Evolutionary conservation across 129 eudicot genomes (phyloP).

Genomic region (Oenanthe sinensis): DNA sequence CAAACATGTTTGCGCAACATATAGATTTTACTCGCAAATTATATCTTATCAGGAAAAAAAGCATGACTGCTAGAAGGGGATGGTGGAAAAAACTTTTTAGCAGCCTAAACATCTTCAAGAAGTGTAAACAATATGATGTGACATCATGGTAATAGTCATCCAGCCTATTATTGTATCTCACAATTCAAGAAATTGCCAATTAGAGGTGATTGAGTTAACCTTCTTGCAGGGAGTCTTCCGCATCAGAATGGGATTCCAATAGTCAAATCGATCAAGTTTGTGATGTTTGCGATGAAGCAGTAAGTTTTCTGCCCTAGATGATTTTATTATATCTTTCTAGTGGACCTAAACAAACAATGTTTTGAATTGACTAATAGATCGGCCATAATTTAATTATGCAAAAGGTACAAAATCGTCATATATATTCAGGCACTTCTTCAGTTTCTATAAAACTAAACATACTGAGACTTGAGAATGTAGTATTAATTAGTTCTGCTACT

Average conservation of each 20-base stretch:
- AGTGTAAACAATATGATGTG: not conserved
- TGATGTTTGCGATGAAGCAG: slow-evolving; percentile 6
- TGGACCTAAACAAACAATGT: not conserved
- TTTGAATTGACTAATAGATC: not conserved
- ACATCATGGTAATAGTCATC: not conserved
- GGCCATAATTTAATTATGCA: not conserved
- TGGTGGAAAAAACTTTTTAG: slow-evolving; percentile 7
- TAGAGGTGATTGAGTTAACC: not conserved
- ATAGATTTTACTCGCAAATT: not conserved
- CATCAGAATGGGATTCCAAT: not conserved
- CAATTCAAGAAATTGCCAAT: not conserved
- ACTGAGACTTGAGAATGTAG: not conserved
- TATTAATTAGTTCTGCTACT: not conserved
- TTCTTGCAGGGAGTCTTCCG: slow-evolving; percentile 5
- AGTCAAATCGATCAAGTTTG: not conserved
- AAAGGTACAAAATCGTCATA: not conserved
- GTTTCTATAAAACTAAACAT: not conserved
- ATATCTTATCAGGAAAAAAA: not conserved
- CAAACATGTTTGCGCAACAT: not conserved
- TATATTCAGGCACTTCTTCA: not conserved
- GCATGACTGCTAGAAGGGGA: not conserved
- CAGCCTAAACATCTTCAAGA: slow-evolving; percentile 6
- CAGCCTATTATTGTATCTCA: not conserved
- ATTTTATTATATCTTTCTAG: not conserved
- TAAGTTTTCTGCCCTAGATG: not conserved